Percentiles rank a stretch among this genome's conserved stretches.
These are phyloP conservation scores for Pyrrhoderma lamaoense DNA, from an alignment of 1,284 basidiomycete genomes.

Conservation along the genomic window DNA sequence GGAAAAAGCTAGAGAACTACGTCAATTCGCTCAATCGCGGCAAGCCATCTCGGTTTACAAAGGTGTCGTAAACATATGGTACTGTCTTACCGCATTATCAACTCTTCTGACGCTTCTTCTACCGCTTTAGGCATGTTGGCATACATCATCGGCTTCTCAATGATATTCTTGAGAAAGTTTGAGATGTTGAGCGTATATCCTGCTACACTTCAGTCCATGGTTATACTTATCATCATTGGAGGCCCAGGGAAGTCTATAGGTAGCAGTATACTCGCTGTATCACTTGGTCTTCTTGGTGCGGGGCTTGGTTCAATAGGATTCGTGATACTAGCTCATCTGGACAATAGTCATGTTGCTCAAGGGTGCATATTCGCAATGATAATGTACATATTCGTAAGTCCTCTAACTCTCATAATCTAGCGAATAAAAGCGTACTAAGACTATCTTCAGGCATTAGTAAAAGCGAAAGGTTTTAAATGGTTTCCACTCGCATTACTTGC, in stretches of 20 bases:
- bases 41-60: no score
- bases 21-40: no score
- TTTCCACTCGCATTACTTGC: conserved; percentile 26
- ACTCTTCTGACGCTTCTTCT: no score
- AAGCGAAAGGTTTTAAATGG: conserved; percentile 24
- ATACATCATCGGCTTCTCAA: conserved; percentile 26
- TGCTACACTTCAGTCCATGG: conserved; percentile 22
- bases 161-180: conserved; percentile 26
- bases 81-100: no score
- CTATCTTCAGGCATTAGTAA: conserved; percentile 19
- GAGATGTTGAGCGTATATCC: conserved; percentile 23
- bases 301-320: conserved; percentile 26
- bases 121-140: conserved; percentile 22
- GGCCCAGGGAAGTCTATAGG: conserved; percentile 24
- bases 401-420: no score
- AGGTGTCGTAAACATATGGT: no score
- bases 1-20: no score
- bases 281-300: conserved; percentile 25
- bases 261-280: conserved; percentile 18
- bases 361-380: conserved; percentile 28
- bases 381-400: conserved; percentile 22
- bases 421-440: no score
- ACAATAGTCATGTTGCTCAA: conserved; percentile 27
- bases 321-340: conserved; percentile 27
- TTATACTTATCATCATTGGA: conserved; percentile 26